These are phyloP conservation scores for Sarocladium brachiariae DNA, from an alignment of 2,329 filamentous ascomycete species.

Conservation along the genomic window DNA sequence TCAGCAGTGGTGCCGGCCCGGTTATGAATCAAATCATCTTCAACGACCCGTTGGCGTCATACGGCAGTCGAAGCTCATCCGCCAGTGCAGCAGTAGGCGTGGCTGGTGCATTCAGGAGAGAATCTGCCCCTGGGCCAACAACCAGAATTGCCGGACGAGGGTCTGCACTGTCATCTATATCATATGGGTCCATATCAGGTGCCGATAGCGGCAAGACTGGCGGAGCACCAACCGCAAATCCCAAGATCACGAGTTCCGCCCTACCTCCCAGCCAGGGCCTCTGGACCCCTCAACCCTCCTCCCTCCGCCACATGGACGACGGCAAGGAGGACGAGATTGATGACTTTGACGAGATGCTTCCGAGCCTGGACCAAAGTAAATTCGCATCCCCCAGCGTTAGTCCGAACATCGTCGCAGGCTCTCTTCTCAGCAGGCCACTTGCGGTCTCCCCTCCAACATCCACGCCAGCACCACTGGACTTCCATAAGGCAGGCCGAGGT, in stretches of 20 bases:
- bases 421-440: slow-evolving; percentile 1
- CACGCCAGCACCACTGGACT: background rate
- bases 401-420: background rate
- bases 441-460: slow-evolving; percentile 4
- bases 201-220: slow-evolving; percentile 8
- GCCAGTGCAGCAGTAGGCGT: slow-evolving; percentile 28
- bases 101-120: background rate
- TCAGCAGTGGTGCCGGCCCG: slow-evolving; percentile 18
- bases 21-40: slow-evolving; percentile 31
- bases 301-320: slow-evolving; percentile 37
- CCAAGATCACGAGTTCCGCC: slow-evolving; percentile 16
- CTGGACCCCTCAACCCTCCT: slow-evolving; percentile 30
- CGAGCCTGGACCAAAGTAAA: slow-evolving; percentile 42
- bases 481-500: slow-evolving; percentile 11
- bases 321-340: slow-evolving; percentile 41
- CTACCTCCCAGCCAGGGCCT: slow-evolving; percentile 20
- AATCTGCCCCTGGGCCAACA: slow-evolving; percentile 16
- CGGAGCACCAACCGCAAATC: background rate
- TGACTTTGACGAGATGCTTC: slow-evolving; percentile 29
- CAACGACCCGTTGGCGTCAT: slow-evolving; percentile 33
- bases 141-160: background rate
- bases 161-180: slow-evolving; percentile 14
- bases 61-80: slow-evolving; percentile 37
- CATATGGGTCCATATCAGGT: slow-evolving; percentile 1
- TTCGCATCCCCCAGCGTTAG: slow-evolving; percentile 16